Evolutionary conservation across 495 filamentous ascomycete species (phyloP).

Genomic region (Neurospora sp.): DNA sequence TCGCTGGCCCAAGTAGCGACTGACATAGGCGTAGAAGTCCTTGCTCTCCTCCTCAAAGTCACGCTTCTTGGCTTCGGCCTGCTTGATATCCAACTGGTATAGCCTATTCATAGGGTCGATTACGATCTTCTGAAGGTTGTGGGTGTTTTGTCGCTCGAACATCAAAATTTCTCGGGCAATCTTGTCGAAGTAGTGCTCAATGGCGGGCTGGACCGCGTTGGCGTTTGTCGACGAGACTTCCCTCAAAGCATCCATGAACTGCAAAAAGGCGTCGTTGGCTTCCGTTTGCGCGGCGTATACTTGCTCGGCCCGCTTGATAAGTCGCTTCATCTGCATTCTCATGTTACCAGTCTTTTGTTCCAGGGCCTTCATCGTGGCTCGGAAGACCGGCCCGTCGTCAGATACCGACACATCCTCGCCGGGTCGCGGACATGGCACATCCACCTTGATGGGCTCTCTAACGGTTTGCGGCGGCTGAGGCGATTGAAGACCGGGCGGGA

Average conservation of each 20-base stretch:
- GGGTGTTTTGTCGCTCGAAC: slow-evolving; percentile 77
- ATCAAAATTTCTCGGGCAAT: slow-evolving; percentile 82
- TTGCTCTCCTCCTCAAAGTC: slow-evolving; percentile 98
- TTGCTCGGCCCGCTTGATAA: slow-evolving; percentile 82
- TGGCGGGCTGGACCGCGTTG: slow-evolving; percentile 86
- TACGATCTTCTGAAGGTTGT: slow-evolving; percentile 80
- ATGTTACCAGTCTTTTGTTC: slow-evolving; percentile 97
- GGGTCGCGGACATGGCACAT: slow-evolving; percentile 75
- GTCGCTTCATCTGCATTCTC: slow-evolving; percentile 86
- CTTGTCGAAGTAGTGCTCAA: slow-evolving; percentile 97
- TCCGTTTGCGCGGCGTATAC: slow-evolving; percentile 67
- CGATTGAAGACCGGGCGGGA: slow-evolving; percentile 32
- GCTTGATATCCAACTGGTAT: slow-evolving; percentile 94
- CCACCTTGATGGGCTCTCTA: slow-evolving; percentile 64
- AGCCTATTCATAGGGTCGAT: slow-evolving; percentile 88
- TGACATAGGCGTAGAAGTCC: slow-evolving; percentile 92
- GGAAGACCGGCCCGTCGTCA: slow-evolving; percentile 92
- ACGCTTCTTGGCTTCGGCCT: slow-evolving; percentile 91
- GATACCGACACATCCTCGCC: slow-evolving; percentile 77
- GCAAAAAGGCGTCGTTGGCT: slow-evolving; percentile 74
- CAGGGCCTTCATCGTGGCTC: slow-evolving; percentile 91
- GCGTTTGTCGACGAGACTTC: slow-evolving; percentile 87
- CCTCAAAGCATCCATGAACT: slow-evolving; percentile 77
- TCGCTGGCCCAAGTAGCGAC: slow-evolving; percentile 87
- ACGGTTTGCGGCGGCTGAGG: slow-evolving; percentile 22